A percentile compares a stretch with the other conserved stretches of the same genome.
Conservation (phyloP, 176 grass and related monocot species). For the Hyparrhenia diplandra region DNA sequence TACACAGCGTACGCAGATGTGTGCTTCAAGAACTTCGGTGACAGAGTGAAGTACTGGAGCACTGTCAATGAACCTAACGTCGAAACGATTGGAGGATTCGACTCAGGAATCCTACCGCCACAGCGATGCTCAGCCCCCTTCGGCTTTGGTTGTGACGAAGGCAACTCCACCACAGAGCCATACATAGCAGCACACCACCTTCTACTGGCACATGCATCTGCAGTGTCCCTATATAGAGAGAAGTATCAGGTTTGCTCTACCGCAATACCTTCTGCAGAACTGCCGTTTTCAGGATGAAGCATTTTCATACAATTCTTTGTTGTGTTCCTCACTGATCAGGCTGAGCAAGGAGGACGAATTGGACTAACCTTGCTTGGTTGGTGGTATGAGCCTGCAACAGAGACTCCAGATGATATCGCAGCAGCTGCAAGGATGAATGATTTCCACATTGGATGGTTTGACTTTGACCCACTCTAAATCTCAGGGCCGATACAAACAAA, state of each 20-base stretch:
- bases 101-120: constrained; percentile 54
- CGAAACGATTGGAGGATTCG: constrained; percentile 61
- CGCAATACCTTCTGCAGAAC: neutral
- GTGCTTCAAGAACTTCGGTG: constrained; percentile 85
- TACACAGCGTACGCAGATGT: constrained; percentile 78
- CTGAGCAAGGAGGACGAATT: constrained; percentile 68
- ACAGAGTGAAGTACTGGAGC: constrained; percentile 84
- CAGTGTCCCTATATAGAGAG: constrained; percentile 52
- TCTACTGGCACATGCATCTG: constrained; percentile 69
- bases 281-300: neutral
- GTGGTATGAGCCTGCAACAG: constrained; percentile 65
- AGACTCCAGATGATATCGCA: constrained; percentile 54
- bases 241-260: constrained; percentile 60
- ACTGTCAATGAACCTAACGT: constrained; percentile 84
- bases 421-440: constrained; percentile 75
- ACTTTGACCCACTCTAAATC: constrained; percentile 16
- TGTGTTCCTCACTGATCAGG: constrained; percentile 34
- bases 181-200: constrained; percentile 74
- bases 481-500: neutral
- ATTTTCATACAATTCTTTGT: neutral
- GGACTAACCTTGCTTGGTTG: constrained; percentile 69
- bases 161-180: constrained; percentile 86
- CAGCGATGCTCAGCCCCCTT: constrained; percentile 71
- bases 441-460: constrained; percentile 92
- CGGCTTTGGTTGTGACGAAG: constrained; percentile 43